Conservation (phyloP, 2,329 filamentous ascomycete genomes). For the Penicillium sp. region DNA sequence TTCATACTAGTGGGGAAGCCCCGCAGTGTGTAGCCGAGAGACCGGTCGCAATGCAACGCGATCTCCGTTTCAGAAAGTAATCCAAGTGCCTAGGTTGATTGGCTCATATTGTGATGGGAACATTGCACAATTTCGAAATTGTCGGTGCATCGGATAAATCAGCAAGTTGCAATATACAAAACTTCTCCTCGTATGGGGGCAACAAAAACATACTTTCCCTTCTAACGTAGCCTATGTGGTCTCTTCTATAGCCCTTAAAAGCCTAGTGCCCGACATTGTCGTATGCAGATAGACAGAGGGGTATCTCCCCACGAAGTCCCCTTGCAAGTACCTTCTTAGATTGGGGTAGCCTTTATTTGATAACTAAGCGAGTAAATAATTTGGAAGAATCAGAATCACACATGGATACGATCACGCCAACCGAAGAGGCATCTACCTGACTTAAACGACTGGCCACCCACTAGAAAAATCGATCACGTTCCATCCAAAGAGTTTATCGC, state of each 20-base stretch:
- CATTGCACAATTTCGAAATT: no score
- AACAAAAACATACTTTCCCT: no score
- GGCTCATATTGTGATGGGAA: no score
- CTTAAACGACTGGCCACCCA: conserved; percentile 47
- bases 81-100: neutral
- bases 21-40: neutral
- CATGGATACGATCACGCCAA: neutral
- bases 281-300: no score
- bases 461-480: conserved; percentile 44
- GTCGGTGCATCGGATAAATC: no score
- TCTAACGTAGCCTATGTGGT: no score
- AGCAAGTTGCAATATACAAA: no score
- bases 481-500: conserved; percentile 48
- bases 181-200: no score
- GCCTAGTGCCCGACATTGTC: no score
- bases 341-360: neutral
- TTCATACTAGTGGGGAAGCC: neutral
- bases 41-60: neutral
- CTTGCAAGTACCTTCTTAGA: neutral
- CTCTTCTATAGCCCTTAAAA: no score
- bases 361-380: neutral
- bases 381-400: neutral
- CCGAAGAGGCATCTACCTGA: neutral
- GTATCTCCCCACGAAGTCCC: no score
- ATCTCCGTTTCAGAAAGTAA: neutral